Evolutionary conservation across 2,329 filamentous ascomycete genomes (phyloP).

Genomic region (Colletotrichum shisoi): DNA sequence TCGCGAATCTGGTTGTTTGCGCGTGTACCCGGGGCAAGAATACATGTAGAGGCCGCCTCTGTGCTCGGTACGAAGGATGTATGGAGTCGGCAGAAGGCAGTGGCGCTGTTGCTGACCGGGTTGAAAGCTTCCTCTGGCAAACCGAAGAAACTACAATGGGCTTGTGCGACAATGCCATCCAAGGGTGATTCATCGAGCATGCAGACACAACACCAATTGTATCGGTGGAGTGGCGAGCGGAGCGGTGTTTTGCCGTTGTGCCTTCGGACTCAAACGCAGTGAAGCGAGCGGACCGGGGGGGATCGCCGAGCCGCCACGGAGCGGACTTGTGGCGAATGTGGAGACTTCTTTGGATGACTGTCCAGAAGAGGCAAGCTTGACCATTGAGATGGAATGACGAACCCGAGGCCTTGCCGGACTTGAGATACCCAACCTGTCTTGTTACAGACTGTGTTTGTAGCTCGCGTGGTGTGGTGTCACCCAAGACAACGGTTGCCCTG

Average conservation of each 20-base stretch:
- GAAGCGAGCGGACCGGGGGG: neutral
- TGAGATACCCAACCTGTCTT: neutral
- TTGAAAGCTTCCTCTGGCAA: neutral
- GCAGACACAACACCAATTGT: neutral
- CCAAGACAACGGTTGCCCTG: constrained; percentile 2
- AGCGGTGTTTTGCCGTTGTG: neutral
- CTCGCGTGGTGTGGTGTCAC: constrained; percentile 3
- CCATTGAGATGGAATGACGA: neutral
- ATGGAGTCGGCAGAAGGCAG: constrained; percentile 9
- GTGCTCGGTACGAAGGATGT: constrained; percentile 14
- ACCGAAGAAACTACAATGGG: neutral
- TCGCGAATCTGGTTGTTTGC: constrained; percentile 17
- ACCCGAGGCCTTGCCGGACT: neutral
- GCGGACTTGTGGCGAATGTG: neutral
- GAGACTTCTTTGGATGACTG: too few species aligned
- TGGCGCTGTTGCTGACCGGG: constrained; percentile 31
- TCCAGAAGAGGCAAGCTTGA: neutral
- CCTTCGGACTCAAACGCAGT: neutral
- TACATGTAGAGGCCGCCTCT: neutral
- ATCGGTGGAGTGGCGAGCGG: constrained; percentile 6
- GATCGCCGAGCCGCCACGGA: neutral
- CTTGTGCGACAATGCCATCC: neutral
- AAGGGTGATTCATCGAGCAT: neutral
- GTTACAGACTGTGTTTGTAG: constrained; percentile 7
- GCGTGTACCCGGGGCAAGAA: constrained; percentile 1